Evolutionary conservation across 306 rosid species (phyloP).

Genomic region (Trifolium pratense): DNA sequence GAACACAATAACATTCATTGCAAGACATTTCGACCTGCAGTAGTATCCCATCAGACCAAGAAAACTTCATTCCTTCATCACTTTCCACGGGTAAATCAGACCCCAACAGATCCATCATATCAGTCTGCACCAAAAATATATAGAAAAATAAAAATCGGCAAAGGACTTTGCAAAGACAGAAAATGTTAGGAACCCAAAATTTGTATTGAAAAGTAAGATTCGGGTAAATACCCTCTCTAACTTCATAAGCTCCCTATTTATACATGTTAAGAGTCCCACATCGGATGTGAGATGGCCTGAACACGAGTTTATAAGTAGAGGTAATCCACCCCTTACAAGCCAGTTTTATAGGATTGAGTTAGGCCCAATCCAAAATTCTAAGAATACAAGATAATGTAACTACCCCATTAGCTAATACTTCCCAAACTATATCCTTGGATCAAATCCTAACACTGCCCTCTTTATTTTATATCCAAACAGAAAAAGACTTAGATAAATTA

Average conservation of each 20-base stretch:
- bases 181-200: neutral
- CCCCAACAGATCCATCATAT: conserved; percentile 95
- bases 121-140: conserved; percentile 69
- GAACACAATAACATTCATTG: conserved; percentile 16
- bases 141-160: neutral
- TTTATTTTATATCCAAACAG: neutral
- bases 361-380: too few species aligned
- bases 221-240: neutral
- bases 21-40: conserved; percentile 69
- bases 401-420: neutral
- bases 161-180: neutral
- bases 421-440: neutral
- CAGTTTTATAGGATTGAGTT: too few species aligned
- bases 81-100: conserved; percentile 93
- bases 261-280: neutral
- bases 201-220: neutral
- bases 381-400: too few species aligned
- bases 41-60: conserved; percentile 95
- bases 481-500: conserved; percentile 9
- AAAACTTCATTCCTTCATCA: conserved; percentile 83
- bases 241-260: neutral
- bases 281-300: too few species aligned
- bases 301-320: too few species aligned
- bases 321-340: too few species aligned
- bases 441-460: neutral